A percentile compares a stretch with the other conserved stretches of the same genome.
Conservation (phyloP, 306 rosid genomes). For the Cicer chorassanicum region DNA sequence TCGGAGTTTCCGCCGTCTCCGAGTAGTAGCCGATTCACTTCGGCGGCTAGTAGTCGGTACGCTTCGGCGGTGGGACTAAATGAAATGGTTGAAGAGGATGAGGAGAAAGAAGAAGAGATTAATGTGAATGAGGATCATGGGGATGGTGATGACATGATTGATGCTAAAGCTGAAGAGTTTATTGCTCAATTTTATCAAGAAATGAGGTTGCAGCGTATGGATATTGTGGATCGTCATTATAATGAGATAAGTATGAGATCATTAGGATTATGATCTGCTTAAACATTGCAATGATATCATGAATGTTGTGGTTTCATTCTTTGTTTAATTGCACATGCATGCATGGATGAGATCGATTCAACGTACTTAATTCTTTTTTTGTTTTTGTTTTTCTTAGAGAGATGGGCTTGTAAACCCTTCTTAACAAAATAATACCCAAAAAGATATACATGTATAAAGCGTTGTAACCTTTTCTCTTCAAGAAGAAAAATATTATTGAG, state of each 20-base stretch:
- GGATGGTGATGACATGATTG: slow-evolving; percentile 64
- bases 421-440: not conserved
- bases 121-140: slow-evolving; percentile 27
- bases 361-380: not conserved
- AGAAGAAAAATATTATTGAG: not conserved
- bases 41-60: not conserved
- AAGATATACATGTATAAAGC: not conserved
- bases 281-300: not conserved
- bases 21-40: not conserved
- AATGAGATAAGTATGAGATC: slow-evolving; percentile 55
- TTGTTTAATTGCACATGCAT: not conserved
- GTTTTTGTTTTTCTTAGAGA: not conserved
- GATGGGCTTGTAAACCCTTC: not conserved
- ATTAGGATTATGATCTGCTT: slow-evolving; percentile 42
- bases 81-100: slow-evolving; percentile 51
- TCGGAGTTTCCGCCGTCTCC: slow-evolving; percentile 16
- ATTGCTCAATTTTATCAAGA: slow-evolving; percentile 75
- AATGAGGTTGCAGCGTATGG: slow-evolving; percentile 60
- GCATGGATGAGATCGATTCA: slow-evolving; percentile 6
- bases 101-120: not conserved
- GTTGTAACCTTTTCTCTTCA: not conserved
- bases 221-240: slow-evolving; percentile 43
- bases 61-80: slow-evolving; percentile 11
- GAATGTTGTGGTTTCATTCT: not conserved
- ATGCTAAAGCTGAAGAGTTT: slow-evolving; percentile 78